These are phyloP conservation scores for Nicotiana rustica DNA, from an alignment of 305 asterid genomes.

Conservation along the genomic window DNA sequence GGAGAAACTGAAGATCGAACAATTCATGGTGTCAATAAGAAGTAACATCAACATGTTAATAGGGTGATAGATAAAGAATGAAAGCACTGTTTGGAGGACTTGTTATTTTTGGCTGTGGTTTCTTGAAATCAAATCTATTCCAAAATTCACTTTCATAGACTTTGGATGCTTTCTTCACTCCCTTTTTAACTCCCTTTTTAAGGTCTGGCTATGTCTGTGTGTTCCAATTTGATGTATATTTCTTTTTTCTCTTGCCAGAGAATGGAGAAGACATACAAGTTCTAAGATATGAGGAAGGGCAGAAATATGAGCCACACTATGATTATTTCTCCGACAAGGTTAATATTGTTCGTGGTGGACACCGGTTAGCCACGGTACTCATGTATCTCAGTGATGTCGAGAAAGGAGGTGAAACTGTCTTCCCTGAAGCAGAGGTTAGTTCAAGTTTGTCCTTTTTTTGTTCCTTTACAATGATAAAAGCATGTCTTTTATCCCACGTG, in stretches of 20 bases:
- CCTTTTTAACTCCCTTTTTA: background rate
- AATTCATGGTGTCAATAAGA: background rate
- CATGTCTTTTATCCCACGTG: background rate
- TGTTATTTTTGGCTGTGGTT: background rate
- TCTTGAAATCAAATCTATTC: constrained; percentile 15
- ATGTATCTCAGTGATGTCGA: constrained; percentile 91
- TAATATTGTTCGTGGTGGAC: constrained; percentile 91
- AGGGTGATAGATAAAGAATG: background rate
- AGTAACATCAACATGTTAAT: background rate
- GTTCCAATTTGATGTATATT: constrained; percentile 25
- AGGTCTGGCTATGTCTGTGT: background rate
- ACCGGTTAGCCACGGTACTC: constrained; percentile 89
- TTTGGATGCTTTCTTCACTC: background rate
- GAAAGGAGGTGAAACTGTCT: constrained; percentile 97
- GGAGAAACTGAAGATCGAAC: constrained; percentile 18
- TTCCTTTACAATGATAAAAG: background rate
- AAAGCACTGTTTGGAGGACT: background rate
- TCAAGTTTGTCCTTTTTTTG: constrained; percentile 15
- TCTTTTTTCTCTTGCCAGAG: constrained; percentile 51
- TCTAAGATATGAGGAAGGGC: constrained; percentile 87
- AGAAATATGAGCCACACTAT: constrained; percentile 88
- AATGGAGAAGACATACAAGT: constrained; percentile 98
- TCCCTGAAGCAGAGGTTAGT: constrained; percentile 95
- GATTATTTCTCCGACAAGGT: constrained; percentile 89
- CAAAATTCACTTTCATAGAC: constrained; percentile 2